Conservation (phyloP, 2,329 filamentous ascomycete species). For the Aspergillus pseudotamarii region DNA sequence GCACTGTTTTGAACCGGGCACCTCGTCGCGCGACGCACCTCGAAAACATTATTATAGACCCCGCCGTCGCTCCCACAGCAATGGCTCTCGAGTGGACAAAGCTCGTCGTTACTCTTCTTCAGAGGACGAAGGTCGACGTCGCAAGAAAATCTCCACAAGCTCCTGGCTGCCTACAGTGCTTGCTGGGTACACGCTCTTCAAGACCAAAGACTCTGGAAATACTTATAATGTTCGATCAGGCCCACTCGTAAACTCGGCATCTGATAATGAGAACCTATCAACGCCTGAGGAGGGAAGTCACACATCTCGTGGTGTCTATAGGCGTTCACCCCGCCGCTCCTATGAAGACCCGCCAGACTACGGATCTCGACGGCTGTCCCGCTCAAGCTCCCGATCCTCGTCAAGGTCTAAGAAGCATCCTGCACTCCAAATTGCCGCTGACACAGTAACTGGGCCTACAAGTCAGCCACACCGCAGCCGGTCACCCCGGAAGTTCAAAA, state of each 20-base stretch:
- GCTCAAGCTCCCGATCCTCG: conserved; percentile 45
- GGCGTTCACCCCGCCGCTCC: conserved; percentile 30
- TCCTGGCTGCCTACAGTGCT: conserved; percentile 59
- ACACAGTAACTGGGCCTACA: too few relatives aligned
- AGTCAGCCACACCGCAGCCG: conserved; percentile 34
- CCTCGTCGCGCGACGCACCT: conserved; percentile 59
- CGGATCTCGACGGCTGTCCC: conserved; percentile 35
- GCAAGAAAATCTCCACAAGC: conserved; percentile 48
- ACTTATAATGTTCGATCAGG: conserved; percentile 63
- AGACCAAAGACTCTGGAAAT: conserved; percentile 60
- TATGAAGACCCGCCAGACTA: conserved; percentile 28
- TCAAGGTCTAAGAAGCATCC: conserved; percentile 32
- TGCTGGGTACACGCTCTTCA: conserved; percentile 58
- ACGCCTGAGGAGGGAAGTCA: conserved; percentile 41
- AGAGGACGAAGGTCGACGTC: conserved; percentile 51
- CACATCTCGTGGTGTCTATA: conserved; percentile 46
- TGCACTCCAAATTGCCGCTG: conserved; percentile 31
- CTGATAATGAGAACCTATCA: conserved; percentile 33
- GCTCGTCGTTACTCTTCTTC: conserved; percentile 60
- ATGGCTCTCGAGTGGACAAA: conserved; percentile 58
- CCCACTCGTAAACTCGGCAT: conserved; percentile 35
- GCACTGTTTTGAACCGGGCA: conserved; percentile 65
- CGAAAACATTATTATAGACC: conserved; percentile 60
- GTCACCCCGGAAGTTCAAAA: conserved; percentile 37
- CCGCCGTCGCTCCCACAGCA: conserved; percentile 47